Evolutionary conservation across 306 rosid genomes (phyloP).

Genomic region (Quercus rubra): DNA sequence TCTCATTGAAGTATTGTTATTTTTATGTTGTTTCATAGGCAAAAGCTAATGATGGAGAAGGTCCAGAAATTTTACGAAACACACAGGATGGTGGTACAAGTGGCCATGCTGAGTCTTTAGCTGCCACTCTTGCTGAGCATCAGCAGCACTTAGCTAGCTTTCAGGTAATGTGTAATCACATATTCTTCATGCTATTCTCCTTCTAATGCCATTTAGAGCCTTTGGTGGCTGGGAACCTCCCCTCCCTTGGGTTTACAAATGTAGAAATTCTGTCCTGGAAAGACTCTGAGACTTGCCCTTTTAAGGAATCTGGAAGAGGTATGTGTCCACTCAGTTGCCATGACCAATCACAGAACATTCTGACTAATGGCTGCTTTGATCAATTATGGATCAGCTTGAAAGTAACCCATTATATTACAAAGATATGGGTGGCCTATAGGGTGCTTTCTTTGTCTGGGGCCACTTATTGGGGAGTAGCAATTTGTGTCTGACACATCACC

Average conservation of each 20-base stretch:
- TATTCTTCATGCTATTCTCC: constrained; percentile 1
- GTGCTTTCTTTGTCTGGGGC: background rate
- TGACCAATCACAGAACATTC: too few relatives aligned
- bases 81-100: constrained; percentile 71
- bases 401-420: too few relatives aligned
- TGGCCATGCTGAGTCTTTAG: constrained; percentile 91
- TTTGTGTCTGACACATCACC: background rate
- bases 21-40: constrained; percentile 49
- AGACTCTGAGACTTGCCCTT: too few relatives aligned
- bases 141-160: constrained; percentile 98
- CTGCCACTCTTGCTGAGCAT: constrained; percentile 95
- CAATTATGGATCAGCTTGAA: too few relatives aligned
- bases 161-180: constrained; percentile 59
- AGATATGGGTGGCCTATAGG: background rate
- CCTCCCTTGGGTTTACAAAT: background rate
- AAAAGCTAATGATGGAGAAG: constrained; percentile 96
- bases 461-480: constrained; percentile 4
- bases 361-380: too few relatives aligned
- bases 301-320: too few relatives aligned
- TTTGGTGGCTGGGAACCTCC: background rate
- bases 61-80: constrained; percentile 89
- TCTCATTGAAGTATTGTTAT: constrained; percentile 1
- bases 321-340: too few relatives aligned
- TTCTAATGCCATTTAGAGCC: background rate
- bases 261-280: background rate